Base-by-base conservation (phyloP, 305 asterid genomes). In the Fraxinus albicans region DNA sequence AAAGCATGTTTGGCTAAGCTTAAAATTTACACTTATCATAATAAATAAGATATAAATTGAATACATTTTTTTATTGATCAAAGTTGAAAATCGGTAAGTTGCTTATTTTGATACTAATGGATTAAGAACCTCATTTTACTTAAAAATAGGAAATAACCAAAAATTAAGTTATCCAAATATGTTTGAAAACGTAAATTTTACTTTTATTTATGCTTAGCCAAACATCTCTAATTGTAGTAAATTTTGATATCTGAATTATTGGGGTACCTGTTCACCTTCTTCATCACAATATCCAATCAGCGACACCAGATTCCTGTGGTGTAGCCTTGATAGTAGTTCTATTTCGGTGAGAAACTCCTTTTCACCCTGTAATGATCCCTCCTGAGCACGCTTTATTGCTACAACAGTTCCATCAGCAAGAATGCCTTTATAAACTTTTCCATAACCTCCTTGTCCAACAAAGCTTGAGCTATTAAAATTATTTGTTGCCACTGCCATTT, bases 401-500 rank as follows among this genome's bases (percentile, higher is more conserved):
- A 90, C 96, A 63, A 84, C 87, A 38, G 91, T 89, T 77, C 93
- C 93, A 87, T 93, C 92, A 78, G 91, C 89, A 75, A 94, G 91
- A 84, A 88, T 81, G 86, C 97, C 98, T 87, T 84, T 87, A 80
- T 93, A 91, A 55, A 93, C 97, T 78, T 90, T 92, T 50, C 98
- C 97, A 47, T 94, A 93, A 69, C 98, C 98, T 84, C 98, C 97
- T 88, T 90, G 88, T 75, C 98, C 98, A 74, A 92, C 92, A 69
- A 86, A n/a, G 78, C 87, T 90, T 34, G 94, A 86, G 89, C 70
- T 77, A 77, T 83, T 83, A 82, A 94, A 94, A 83, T 88, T 87
- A 79, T 89, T 86, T 36, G 98, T 93, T 9, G 98, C 96, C 35
- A 76, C 76, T 75, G 88, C 85, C 93, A 92, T 80, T 90, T 94